Evolutionary conservation across 2,329 filamentous ascomycete genomes (phyloP).

Genomic region (Sporothrix mexicana): DNA sequence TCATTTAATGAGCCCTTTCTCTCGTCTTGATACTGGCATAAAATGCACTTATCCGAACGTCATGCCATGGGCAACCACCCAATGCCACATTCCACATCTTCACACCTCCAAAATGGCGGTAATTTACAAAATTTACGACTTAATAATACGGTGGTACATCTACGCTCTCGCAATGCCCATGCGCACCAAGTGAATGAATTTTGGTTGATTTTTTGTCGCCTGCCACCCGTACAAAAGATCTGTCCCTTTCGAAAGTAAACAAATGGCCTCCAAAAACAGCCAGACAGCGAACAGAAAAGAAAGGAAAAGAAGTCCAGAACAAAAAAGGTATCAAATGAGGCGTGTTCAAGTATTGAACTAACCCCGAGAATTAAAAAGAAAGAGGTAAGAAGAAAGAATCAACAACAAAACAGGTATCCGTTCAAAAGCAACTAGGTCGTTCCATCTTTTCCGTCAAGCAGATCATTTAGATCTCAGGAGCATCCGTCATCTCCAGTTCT

Average conservation of each 20-base stretch:
- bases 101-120: background rate
- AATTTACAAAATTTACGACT: background rate
- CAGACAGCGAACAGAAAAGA: background rate
- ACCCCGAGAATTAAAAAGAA: background rate
- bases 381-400: background rate
- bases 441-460: background rate
- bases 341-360: background rate
- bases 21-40: background rate
- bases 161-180: background rate
- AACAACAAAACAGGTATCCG: background rate
- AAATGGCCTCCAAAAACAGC: background rate
- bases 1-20: background rate
- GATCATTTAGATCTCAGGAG: background rate
- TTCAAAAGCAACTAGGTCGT: background rate
- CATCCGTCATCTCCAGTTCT: background rate
- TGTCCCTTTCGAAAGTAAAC: background rate
- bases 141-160: background rate
- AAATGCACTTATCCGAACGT: conserved; percentile 7
- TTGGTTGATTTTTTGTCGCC: background rate
- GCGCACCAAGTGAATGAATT: background rate
- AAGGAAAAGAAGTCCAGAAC: background rate
- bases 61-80: conserved; percentile 21
- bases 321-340: conserved; percentile 29
- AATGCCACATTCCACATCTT: background rate
- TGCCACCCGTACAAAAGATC: background rate